A percentile compares a stretch with the other conserved stretches of the same genome.
Conservation (phyloP, 768 basidiomycete genomes). For the Termitomyces sp. region DNA sequence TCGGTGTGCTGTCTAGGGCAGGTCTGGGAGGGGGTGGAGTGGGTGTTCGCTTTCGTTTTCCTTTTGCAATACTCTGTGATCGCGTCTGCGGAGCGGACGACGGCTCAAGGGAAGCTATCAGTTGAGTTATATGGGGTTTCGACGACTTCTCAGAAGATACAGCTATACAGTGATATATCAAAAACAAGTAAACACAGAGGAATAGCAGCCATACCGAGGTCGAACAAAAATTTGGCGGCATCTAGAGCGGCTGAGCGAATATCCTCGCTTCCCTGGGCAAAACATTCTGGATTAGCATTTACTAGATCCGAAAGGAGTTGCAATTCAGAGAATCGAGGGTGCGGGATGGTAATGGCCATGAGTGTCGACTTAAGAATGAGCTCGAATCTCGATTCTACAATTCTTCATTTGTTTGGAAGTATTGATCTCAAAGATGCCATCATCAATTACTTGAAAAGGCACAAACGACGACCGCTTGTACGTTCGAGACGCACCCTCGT, state of each 20-base stretch:
- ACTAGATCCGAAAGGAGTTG: slow-evolving; percentile 47
- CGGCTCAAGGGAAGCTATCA: slow-evolving; percentile 67
- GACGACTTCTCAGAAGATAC: slow-evolving; percentile 65
- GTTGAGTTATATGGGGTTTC: slow-evolving; percentile 52
- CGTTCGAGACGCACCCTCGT: neutral
- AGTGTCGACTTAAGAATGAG: neutral
- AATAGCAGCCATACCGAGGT: slow-evolving; percentile 49
- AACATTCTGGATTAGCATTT: slow-evolving; percentile 45
- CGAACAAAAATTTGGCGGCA: slow-evolving; percentile 74
- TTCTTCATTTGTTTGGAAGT: slow-evolving; percentile 6
- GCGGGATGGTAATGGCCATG: neutral
- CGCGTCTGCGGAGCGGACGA: slow-evolving; percentile 69
- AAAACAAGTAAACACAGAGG: slow-evolving; percentile 2
- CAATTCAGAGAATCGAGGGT: slow-evolving; percentile 29
- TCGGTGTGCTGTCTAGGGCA: slow-evolving; percentile 56
- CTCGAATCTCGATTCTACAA: neutral
- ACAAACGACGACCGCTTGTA: neutral
- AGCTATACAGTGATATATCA: slow-evolving; percentile 33
- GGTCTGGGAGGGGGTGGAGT: slow-evolving; percentile 25
- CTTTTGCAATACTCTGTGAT: slow-evolving; percentile 44
- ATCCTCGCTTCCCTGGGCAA: slow-evolving; percentile 49
- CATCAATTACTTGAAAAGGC: neutral
- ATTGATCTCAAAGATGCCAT: slow-evolving; percentile 4
- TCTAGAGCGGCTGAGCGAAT: slow-evolving; percentile 53
- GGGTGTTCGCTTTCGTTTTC: slow-evolving; percentile 37